A percentile compares a stretch with the other conserved stretches of the same genome.
Evolutionary conservation across 495 filamentous ascomycete species (phyloP).

Genomic region (Aspergillus wentii): DNA sequence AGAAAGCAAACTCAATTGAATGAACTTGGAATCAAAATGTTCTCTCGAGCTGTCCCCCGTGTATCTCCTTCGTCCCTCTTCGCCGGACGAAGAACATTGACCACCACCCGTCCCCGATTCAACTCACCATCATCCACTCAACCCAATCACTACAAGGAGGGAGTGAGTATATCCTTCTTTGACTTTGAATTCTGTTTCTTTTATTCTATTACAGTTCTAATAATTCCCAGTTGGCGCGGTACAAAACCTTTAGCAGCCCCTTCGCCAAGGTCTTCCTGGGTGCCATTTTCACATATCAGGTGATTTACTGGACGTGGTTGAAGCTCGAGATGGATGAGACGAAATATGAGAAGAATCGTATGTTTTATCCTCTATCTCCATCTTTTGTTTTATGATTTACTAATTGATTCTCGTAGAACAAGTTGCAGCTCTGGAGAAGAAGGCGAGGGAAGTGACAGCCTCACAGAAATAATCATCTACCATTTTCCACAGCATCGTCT

Average conservation of each 20-base stretch:
- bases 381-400: background rate
- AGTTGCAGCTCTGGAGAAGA: constrained; percentile 35
- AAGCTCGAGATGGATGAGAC: constrained; percentile 79
- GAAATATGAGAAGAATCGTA: constrained; percentile 56
- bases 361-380: constrained; percentile 7
- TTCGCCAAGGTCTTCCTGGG: constrained; percentile 82
- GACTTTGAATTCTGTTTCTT: background rate
- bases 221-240: constrained; percentile 58
- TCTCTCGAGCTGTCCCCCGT: too few relatives aligned
- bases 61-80: background rate
- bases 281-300: constrained; percentile 83
- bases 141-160: constrained; percentile 15
- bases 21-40: too few relatives aligned
- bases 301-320: constrained; percentile 77
- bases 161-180: constrained; percentile 10
- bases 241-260: constrained; percentile 72
- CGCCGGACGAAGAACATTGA: constrained; percentile 6
- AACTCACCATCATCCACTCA: constrained; percentile 6
- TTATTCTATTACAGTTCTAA: background rate
- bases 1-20: background rate
- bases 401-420: constrained; percentile 25
- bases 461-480: constrained; percentile 20
- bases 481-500: background rate
- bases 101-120: constrained; percentile 8
- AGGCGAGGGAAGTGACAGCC: constrained; percentile 34